A percentile compares a stretch with the other conserved stretches of the same genome.
Conservation (phyloP, 2,329 filamentous ascomycete genomes). For the Thermothelomyces thermophilus region DNA sequence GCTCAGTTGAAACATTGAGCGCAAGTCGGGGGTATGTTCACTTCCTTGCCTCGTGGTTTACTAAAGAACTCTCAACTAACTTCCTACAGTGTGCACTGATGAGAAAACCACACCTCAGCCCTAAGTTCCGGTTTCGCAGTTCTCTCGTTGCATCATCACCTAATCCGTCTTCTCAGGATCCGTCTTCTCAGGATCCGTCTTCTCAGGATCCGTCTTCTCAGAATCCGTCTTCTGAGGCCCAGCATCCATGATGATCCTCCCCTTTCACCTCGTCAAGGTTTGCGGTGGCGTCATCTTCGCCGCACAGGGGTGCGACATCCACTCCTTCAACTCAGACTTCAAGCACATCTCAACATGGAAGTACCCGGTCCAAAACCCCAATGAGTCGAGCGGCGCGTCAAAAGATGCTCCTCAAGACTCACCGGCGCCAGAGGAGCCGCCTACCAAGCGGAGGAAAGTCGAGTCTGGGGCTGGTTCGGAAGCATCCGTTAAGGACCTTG, state of each 20-base stretch:
- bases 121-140: not conserved
- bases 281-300: constrained; percentile 59
- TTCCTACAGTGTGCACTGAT: not conserved
- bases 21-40: no score
- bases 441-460: constrained; percentile 27
- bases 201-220: no score
- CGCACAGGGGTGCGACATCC: constrained; percentile 65
- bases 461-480: constrained; percentile 15
- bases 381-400: constrained; percentile 28
- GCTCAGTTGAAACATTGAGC: not conserved
- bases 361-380: constrained; percentile 34
- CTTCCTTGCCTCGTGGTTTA: no score
- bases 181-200: no score
- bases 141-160: not conserved
- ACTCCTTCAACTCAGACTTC: constrained; percentile 56
- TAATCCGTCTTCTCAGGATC: no score
- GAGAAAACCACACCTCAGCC: not conserved
- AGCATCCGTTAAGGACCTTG: constrained; percentile 5
- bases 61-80: not conserved
- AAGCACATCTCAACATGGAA: constrained; percentile 59
- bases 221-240: no score
- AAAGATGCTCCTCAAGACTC: constrained; percentile 20
- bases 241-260: constrained; percentile 38
- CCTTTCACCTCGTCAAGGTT: constrained; percentile 58
- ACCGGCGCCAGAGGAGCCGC: constrained; percentile 25